phyloP scores from a whole-genome alignment of 78 protist genomes.

The Thecamonas trahens region DNA sequence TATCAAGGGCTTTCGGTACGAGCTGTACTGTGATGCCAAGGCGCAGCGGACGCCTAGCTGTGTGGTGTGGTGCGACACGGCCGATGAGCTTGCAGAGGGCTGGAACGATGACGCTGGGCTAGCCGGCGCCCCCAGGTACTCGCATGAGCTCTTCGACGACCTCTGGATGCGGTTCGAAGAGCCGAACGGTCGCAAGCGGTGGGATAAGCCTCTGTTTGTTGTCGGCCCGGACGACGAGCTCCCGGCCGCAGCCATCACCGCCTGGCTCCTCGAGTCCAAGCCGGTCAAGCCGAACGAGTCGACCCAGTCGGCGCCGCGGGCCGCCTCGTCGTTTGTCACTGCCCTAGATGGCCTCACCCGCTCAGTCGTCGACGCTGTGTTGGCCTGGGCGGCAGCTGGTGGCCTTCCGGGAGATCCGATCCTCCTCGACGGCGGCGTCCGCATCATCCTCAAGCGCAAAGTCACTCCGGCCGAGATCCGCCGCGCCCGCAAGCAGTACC shows the following conservation, averaged over 20 bases:
- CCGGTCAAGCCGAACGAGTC: not conserved
- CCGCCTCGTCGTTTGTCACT: not conserved
- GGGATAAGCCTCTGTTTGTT: constrained; percentile 58
- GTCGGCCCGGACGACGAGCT: not conserved
- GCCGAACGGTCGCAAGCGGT: constrained; percentile 43
- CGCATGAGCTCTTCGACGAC: constrained; percentile 11
- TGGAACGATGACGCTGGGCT: too few species aligned
- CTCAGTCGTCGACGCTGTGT: not conserved
- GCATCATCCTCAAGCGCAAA: not conserved
- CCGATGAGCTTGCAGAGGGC: constrained; percentile 8
- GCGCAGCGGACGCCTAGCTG: constrained; percentile 42
- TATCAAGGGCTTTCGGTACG: constrained; percentile 79
- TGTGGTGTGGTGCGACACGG: constrained; percentile 5
- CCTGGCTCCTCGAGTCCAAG: not conserved
- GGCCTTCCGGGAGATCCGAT: not conserved
- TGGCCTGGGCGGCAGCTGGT: not conserved
- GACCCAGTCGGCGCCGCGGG: not conserved
- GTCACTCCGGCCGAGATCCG: not conserved
- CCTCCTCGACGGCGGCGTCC: not conserved
- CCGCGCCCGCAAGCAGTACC: not conserved
- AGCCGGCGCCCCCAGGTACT: not conserved
- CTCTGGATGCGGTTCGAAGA: constrained; percentile 42
- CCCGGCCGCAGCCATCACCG: not conserved
- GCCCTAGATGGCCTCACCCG: constrained; percentile 1
- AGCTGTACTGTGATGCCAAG: constrained; percentile 60